Conservation (phyloP, 495 filamentous ascomycete genomes). For the Penicillium coprophilum region DNA sequence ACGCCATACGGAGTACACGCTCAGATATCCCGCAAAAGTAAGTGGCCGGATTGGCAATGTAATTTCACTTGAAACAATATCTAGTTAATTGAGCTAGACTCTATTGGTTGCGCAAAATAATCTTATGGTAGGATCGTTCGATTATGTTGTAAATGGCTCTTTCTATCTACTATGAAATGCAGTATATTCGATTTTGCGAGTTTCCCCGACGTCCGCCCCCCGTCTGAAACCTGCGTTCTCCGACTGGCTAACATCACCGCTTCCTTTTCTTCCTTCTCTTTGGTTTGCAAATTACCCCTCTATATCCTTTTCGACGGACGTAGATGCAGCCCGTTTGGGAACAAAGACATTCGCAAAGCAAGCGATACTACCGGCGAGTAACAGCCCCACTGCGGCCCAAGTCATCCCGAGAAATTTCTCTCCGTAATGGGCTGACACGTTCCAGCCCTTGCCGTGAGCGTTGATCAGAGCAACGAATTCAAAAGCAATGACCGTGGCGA, state of each 20-base stretch:
- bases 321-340: constrained; percentile 12
- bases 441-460: constrained; percentile 54
- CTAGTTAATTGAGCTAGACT: not conserved
- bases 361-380: constrained; percentile 41
- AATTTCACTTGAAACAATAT: constrained; percentile 10
- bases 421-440: constrained; percentile 54
- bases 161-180: constrained; percentile 4
- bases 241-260: constrained; percentile 6
- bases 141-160: constrained; percentile 17
- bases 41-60: constrained; percentile 12
- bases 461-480: constrained; percentile 59
- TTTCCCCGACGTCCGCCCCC: constrained; percentile 22
- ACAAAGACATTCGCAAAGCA: constrained; percentile 33
- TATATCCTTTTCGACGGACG: constrained; percentile 20
- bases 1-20: not conserved
- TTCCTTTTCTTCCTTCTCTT: not conserved
- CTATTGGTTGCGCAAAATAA: not conserved
- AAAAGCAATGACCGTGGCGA: constrained; percentile 59
- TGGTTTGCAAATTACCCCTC: constrained; percentile 16
- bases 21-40: constrained; percentile 9
- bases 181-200: constrained; percentile 12
- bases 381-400: constrained; percentile 55
- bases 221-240: not conserved
- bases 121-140: constrained; percentile 16
- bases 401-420: constrained; percentile 59